phyloP scores from a whole-genome alignment of 2,329 filamentous ascomycete genomes.

The Tympanopsis confertula region DNA sequence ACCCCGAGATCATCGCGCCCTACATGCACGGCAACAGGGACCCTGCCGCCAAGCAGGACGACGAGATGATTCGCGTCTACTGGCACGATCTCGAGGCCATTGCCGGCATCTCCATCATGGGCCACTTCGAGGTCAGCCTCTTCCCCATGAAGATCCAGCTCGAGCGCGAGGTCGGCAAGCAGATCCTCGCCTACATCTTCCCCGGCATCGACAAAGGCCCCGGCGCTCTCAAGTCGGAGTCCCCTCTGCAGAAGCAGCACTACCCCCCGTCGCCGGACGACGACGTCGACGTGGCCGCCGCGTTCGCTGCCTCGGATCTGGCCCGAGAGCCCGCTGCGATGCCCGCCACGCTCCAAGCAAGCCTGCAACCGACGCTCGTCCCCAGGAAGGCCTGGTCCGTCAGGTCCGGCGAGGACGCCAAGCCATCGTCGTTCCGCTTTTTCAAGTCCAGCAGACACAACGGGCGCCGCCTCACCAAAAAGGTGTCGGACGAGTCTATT shows the following conservation, averaged over 20 bases:
- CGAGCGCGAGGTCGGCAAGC: slow-evolving; percentile 83
- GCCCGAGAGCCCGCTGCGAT: background rate
- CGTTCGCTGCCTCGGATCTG: background rate
- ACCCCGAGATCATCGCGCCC: slow-evolving; percentile 89
- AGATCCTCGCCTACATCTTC: slow-evolving; percentile 94
- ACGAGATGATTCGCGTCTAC: slow-evolving; percentile 85
- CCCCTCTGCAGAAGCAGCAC: slow-evolving; percentile 32
- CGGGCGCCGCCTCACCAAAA: background rate
- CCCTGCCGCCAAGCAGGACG: slow-evolving; percentile 37
- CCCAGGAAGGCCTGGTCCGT: no score
- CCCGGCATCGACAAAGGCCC: slow-evolving; percentile 61
- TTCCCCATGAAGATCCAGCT: slow-evolving; percentile 90
- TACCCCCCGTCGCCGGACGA: background rate
- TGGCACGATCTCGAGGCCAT: slow-evolving; percentile 99
- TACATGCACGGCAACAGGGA: slow-evolving; percentile 61
- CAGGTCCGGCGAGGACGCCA: background rate
- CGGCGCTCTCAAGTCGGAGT: slow-evolving; percentile 44
- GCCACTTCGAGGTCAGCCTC: slow-evolving; percentile 88
- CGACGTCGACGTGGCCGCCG: background rate
- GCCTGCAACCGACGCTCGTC: no score
- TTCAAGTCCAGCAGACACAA: no score
- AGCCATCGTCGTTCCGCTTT: no score
- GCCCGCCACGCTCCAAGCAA: no score
- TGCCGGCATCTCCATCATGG: slow-evolving; percentile 91
- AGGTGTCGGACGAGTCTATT: no score